Evolutionary conservation across 2,329 filamentous ascomycete genomes (phyloP).

Genomic region (Aspergillus aculeatus): DNA sequence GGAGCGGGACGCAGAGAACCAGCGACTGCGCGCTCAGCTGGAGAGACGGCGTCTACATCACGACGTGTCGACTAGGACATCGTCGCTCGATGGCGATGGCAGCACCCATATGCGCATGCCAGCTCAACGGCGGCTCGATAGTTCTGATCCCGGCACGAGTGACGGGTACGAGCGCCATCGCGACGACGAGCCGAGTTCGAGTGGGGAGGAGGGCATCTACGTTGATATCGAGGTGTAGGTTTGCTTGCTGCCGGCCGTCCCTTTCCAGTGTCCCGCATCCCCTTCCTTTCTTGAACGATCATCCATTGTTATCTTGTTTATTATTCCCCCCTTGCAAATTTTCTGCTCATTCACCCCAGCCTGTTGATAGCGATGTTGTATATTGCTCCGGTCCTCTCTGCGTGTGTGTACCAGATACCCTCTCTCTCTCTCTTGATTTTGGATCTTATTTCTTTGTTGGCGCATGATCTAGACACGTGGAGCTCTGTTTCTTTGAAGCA

Average conservation of each 20-base stretch:
- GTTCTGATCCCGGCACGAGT: conserved; percentile 9
- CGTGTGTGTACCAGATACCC: not conserved
- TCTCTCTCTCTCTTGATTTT: not conserved
- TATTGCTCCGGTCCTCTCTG: not conserved
- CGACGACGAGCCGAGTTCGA: conserved; percentile 36
- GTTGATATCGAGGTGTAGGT: conserved; percentile 40
- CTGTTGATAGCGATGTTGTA: not conserved
- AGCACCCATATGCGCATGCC: conserved; percentile 6
- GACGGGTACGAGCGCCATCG: conserved; percentile 19
- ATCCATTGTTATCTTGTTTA: not conserved
- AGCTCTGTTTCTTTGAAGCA: no score
- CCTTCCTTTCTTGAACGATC: not conserved
- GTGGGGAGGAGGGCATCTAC: conserved; percentile 38
- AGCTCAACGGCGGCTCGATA: conserved; percentile 6
- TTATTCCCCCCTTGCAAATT: not conserved
- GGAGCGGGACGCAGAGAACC: conserved; percentile 71
- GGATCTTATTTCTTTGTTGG: not conserved
- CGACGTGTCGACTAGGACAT: conserved; percentile 24
- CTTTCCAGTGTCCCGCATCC: not conserved
- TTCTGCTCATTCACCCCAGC: not conserved
- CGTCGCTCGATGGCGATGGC: conserved; percentile 22
- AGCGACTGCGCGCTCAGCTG: conserved; percentile 65
- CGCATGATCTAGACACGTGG: not conserved
- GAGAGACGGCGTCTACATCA: conserved; percentile 54
- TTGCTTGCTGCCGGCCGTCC: not conserved